Conservation (phyloP, 768 basidiomycete genomes). For the Hydnum rufescens region DNA sequence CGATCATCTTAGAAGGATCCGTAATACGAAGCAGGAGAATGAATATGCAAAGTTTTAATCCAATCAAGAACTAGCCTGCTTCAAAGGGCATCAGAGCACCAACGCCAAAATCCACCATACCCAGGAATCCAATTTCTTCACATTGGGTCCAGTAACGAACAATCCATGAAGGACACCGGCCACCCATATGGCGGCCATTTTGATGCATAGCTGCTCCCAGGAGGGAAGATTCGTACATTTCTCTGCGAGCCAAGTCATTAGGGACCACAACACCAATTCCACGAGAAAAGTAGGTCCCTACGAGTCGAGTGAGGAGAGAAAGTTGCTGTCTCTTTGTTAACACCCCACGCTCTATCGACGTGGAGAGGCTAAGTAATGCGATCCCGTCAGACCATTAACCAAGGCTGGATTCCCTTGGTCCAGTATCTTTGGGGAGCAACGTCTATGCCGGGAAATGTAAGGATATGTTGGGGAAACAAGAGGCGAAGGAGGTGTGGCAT, state of each 20-base stretch:
- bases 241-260: not conserved
- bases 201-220: not conserved
- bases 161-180: not conserved
- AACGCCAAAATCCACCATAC: not conserved
- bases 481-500: not conserved
- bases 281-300: too few relatives aligned
- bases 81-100: not conserved
- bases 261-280: not conserved
- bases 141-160: not conserved
- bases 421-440: not conserved
- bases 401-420: not conserved
- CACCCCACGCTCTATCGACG: not conserved
- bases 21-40: not conserved
- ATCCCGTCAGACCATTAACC: not conserved
- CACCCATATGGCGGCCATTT: too few relatives aligned
- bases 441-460: too few relatives aligned
- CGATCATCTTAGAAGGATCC: too few relatives aligned
- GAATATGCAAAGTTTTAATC: not conserved
- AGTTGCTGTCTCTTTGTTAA: not conserved
- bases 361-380: not conserved
- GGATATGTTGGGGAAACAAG: not conserved
- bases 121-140: not conserved
- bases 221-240: not conserved
- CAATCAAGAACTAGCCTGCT: not conserved
- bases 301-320: too few relatives aligned